These are phyloP conservation scores for Pichia phayaonensis DNA, from an alignment of 805 yeast genomes.

Conservation along the genomic window DNA sequence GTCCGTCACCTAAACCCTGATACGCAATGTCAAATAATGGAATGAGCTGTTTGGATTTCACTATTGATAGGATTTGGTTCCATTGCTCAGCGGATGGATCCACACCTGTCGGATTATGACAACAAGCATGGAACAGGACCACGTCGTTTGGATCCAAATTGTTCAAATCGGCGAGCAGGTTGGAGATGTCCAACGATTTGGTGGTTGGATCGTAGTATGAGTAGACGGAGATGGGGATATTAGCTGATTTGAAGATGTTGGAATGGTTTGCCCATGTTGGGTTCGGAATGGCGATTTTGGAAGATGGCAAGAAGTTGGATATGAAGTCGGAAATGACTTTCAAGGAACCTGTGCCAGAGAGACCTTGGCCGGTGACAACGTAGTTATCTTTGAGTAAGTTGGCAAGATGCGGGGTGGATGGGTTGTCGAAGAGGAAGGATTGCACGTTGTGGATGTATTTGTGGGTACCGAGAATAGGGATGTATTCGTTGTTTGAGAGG, in stretches of 20 bases:
- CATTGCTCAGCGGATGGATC: slow-evolving; percentile 81
- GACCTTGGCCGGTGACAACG: slow-evolving; percentile 77
- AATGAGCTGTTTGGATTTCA: slow-evolving; percentile 51
- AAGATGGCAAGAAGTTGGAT: background rate
- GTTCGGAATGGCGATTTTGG: slow-evolving; percentile 59
- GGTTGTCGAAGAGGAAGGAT: slow-evolving; percentile 54
- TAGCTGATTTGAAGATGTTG: slow-evolving; percentile 70
- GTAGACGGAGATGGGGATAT: slow-evolving; percentile 55
- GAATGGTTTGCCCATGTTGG: slow-evolving; percentile 96
- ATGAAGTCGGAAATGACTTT: slow-evolving; percentile 62
- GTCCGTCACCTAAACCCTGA: slow-evolving; percentile 91
- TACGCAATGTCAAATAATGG: slow-evolving; percentile 92
- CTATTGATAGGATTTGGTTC: slow-evolving; percentile 61
- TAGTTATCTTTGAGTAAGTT: slow-evolving; percentile 53
- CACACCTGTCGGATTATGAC: slow-evolving; percentile 96
- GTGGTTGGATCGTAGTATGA: slow-evolving; percentile 54
- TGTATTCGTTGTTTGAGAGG: slow-evolving; percentile 49
- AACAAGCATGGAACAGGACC: slow-evolving; percentile 85
- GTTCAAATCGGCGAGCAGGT: slow-evolving; percentile 51
- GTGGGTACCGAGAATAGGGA: slow-evolving; percentile 76
- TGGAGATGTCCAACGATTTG: slow-evolving; percentile 55
- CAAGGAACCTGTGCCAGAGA: slow-evolving; percentile 93
- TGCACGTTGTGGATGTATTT: slow-evolving; percentile 60
- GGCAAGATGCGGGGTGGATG: slow-evolving; percentile 22
- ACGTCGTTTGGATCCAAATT: slow-evolving; percentile 51